Percentiles rank a stretch among this genome's conserved stretches.
Evolutionary conservation across 257 asterid species (phyloP).

Genomic region (Ajuga chamaepitys): DNA sequence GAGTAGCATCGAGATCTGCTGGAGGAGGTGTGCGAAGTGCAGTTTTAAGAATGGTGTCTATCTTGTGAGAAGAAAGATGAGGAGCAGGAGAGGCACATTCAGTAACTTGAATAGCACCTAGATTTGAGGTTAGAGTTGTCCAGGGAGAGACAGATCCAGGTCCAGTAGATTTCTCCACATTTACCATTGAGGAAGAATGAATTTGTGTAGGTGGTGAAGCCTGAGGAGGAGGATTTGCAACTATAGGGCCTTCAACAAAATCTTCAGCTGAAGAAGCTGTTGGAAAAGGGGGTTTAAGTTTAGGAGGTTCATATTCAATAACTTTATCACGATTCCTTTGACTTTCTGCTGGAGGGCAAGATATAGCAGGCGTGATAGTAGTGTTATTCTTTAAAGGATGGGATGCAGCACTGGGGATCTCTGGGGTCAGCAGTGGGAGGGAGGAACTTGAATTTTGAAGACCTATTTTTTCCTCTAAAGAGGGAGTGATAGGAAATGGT

Average conservation of each 20-base stretch:
- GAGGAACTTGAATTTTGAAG: slow-evolving; percentile 16
- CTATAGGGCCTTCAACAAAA: slow-evolving; percentile 18
- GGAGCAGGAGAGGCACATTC: slow-evolving; percentile 16
- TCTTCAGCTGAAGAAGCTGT: slow-evolving; percentile 23
- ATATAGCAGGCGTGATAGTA: slow-evolving; percentile 1
- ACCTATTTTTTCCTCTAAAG: slow-evolving; percentile 26
- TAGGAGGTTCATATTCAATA: slow-evolving; percentile 10
- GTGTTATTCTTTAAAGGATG: slow-evolving; percentile 18
- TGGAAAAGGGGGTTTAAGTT: slow-evolving; percentile 12
- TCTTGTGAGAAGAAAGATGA: slow-evolving; percentile 15
- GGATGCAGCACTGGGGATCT: slow-evolving; percentile 20
- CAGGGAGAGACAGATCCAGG: slow-evolving; percentile 8
- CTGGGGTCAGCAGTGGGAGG: slow-evolving; percentile 16
- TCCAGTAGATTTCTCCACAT: slow-evolving; percentile 12
- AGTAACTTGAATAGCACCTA: slow-evolving; percentile 8
- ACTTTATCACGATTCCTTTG: slow-evolving; percentile 12
- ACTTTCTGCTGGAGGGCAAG: slow-evolving; percentile 4
- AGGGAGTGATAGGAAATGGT: slow-evolving; percentile 26
- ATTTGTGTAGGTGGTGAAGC: slow-evolving; percentile 18
- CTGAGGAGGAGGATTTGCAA: slow-evolving; percentile 19
- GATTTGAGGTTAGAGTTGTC: slow-evolving; percentile 10
- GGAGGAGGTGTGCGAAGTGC: slow-evolving; percentile 6
- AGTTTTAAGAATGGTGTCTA: slow-evolving; percentile 11
- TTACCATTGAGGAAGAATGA: slow-evolving; percentile 17
- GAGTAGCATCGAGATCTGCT: not conserved